Evolutionary conservation across 1,284 basidiomycete species (phyloP), one percentile per base, ranked within the genome.

Genomic region (Leccinum solheimii): DNA sequence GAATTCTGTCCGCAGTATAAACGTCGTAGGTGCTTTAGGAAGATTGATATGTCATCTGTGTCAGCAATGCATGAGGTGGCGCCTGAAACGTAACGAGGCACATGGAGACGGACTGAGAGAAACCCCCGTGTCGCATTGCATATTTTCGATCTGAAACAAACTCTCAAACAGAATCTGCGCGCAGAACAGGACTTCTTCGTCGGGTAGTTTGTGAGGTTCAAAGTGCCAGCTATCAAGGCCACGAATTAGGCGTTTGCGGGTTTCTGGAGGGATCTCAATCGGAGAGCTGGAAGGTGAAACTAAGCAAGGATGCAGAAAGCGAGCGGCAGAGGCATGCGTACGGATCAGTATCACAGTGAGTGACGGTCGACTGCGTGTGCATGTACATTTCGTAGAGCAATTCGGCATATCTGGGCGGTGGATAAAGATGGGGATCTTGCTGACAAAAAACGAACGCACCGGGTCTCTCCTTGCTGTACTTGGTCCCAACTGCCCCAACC

Each of bases 1-100:
- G 91, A 90, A 77, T 97, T 97, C 58, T 90, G 87, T 53, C 85
- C 83, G 65, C 95, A 90, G 73, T 98, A 98, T 59, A 95, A 89
- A 38, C 86, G 86, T 34, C 90, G 86, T 13, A 97, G 83, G 66
- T 95, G 92, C 64, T 87, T 86, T 32, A 97, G 81, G 69, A 96
- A 89, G 5, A 83, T 77, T 27, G 86, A 84, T 66, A 96, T 82
- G 77, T 88, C 87, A 64, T 82, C 89, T 91, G 69, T 64, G 63
- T 62, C 60, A 68, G 56, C 48, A 53, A 62, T 52, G 56, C 67
- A 62, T 66, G 66, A 67, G 63, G 61, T 65, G 61, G 63, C 57
- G 56, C 55, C 57, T 59, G 63, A 64, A 58, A 67, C 67, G 64
- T 69, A 66, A 66, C 59, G 57, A 59, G 53, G 23, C 56, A 64